Evolutionary conservation across 2,329 filamentous ascomycete species (phyloP).

Genomic region (Aaosphaeria pasadenensis): DNA sequence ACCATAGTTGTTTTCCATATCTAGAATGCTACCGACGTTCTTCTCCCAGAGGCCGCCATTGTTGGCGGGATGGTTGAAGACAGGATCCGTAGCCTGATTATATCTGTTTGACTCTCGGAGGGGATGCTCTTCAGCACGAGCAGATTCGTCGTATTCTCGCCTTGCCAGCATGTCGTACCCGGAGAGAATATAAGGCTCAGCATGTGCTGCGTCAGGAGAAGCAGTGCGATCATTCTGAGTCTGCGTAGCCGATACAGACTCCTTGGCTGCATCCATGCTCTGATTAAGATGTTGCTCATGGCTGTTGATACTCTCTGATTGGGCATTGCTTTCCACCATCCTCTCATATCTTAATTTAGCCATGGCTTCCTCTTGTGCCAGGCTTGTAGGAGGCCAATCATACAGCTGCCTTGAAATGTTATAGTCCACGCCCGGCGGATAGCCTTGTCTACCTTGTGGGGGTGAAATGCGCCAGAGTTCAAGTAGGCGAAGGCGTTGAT

Average conservation of each 20-base stretch:
- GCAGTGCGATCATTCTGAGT: slow-evolving; percentile 15
- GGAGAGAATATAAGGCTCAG: slow-evolving; percentile 80
- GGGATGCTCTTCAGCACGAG: slow-evolving; percentile 18
- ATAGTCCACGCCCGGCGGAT: slow-evolving; percentile 43
- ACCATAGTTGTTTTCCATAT: slow-evolving; percentile 69
- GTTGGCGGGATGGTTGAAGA: slow-evolving; percentile 50
- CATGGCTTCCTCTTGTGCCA: slow-evolving; percentile 54
- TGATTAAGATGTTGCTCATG: slow-evolving; percentile 27
- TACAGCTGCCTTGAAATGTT: slow-evolving; percentile 39
- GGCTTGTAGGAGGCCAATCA: slow-evolving; percentile 55
- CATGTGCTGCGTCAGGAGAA: slow-evolving; percentile 38
- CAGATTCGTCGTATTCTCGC: slow-evolving; percentile 60
- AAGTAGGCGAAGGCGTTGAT: slow-evolving; percentile 71
- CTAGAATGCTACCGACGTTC: slow-evolving; percentile 38
- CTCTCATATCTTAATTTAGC: slow-evolving; percentile 60
- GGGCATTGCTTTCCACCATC: slow-evolving; percentile 23
- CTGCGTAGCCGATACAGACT: slow-evolving; percentile 8
- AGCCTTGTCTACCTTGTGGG: slow-evolving; percentile 45
- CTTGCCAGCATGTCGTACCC: slow-evolving; percentile 72
- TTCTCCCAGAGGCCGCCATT: slow-evolving; percentile 48
- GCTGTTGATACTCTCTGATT: slow-evolving; percentile 24
- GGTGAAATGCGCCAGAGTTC: slow-evolving; percentile 85
- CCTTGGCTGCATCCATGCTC: slow-evolving; percentile 17
- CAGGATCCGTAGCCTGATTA: slow-evolving; percentile 63
- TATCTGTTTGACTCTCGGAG: slow-evolving; percentile 44